These are phyloP conservation scores for Zoysia matrella DNA, from an alignment of 202 grass and related monocot species.

Conservation along the genomic window DNA sequence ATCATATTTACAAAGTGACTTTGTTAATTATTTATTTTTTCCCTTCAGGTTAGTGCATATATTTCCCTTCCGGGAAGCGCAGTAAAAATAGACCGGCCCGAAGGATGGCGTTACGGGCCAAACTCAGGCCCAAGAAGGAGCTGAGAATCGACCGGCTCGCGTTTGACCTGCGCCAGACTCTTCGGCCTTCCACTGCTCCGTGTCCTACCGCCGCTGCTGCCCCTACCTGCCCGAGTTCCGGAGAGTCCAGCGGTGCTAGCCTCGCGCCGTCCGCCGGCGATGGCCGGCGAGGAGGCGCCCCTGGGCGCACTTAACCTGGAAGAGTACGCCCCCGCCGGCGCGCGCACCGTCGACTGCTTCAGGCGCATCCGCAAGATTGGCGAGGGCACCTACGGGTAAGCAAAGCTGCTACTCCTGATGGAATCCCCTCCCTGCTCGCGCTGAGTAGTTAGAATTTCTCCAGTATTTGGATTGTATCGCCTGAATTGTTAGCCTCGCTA, in stretches of 20 bases:
- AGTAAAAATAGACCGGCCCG: neutral
- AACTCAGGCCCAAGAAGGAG: slow-evolving; percentile 11
- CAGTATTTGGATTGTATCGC: neutral
- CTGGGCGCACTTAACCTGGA: slow-evolving; percentile 47
- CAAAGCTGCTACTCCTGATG: neutral
- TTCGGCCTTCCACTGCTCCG: slow-evolving; percentile 11
- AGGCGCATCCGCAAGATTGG: slow-evolving; percentile 69
- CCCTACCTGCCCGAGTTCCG: slow-evolving; percentile 16
- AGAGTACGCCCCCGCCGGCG: slow-evolving; percentile 49
- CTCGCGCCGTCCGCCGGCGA: slow-evolving; percentile 15
- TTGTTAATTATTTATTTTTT: no score
- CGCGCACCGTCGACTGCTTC: slow-evolving; percentile 63
- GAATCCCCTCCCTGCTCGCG: neutral
- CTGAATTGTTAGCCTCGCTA: neutral
- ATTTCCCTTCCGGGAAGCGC: neutral
- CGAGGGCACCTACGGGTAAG: slow-evolving; percentile 69
- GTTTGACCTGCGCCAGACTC: slow-evolving; percentile 18
- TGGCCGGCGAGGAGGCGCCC: slow-evolving; percentile 51
- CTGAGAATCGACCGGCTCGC: neutral
- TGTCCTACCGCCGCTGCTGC: neutral
- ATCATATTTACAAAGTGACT: no score
- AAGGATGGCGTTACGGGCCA: neutral
- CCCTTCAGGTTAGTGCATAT: no score
- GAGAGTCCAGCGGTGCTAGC: slow-evolving; percentile 14
- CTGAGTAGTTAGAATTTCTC: neutral